These are phyloP conservation scores for Chytriomyces sp. DNA, from an alignment of 192 early-diverging fungal species.

Conservation along the genomic window DNA sequence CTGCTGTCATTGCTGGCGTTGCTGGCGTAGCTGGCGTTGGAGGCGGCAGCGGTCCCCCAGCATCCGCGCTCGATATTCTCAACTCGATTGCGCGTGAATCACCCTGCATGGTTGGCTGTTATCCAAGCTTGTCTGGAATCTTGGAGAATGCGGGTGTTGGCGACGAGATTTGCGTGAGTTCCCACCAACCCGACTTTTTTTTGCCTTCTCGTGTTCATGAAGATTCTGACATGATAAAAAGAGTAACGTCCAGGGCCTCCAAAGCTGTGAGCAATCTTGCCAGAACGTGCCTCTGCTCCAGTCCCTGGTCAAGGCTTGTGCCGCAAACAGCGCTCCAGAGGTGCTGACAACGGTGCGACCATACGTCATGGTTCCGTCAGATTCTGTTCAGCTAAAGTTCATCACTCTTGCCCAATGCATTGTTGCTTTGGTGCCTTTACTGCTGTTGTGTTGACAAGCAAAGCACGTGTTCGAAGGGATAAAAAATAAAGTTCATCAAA, in stretches of 20 bases:
- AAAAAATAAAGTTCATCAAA: too few relatives aligned
- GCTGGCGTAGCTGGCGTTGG: not conserved
- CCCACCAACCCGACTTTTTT: not conserved
- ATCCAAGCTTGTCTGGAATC: not conserved
- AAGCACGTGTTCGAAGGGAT: too few relatives aligned
- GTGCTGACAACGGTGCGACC: not conserved
- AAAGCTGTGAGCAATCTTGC: not conserved
- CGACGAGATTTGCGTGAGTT: not conserved
- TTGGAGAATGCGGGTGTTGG: not conserved
- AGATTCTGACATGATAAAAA: not conserved
- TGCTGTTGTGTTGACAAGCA: too few relatives aligned
- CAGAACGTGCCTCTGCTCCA: not conserved
- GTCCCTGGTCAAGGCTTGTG: not conserved
- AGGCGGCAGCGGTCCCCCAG: not conserved
- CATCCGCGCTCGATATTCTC: not conserved
- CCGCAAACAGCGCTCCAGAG: not conserved
- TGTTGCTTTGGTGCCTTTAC: too few relatives aligned
- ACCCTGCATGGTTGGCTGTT: not conserved
- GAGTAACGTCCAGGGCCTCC: not conserved
- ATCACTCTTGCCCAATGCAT: too few relatives aligned
- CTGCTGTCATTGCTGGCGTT: not conserved
- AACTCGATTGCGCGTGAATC: not conserved
- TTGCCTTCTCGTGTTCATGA: not conserved
- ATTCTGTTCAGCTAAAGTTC: too few relatives aligned
- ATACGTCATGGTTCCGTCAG: not conserved